Percentiles rank a stretch among this genome's conserved stretches.
Evolutionary conservation across 208 protist species (phyloP).

Genomic region (Trichomonas vaginalis): DNA sequence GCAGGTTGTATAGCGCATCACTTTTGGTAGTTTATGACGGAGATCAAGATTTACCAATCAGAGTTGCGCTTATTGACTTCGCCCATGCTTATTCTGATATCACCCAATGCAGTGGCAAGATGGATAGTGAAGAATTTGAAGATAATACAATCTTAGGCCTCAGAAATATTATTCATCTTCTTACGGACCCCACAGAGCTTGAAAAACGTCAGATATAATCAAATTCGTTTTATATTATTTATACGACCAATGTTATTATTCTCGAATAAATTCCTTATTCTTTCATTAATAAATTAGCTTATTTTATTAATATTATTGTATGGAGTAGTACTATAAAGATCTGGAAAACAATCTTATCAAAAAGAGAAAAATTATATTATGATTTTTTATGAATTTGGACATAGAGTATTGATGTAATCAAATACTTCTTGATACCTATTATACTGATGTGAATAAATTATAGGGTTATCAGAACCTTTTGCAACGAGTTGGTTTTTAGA

Average conservation of each 20-base stretch:
- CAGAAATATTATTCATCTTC: neutral
- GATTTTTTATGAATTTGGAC: neutral
- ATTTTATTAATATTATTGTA: neutral
- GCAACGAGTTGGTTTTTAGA: neutral
- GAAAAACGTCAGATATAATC: neutral
- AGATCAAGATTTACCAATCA: neutral
- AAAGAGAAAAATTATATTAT: neutral
- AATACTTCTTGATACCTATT: neutral
- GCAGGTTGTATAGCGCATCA: neutral
- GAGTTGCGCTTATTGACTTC: neutral
- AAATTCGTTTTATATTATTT: neutral
- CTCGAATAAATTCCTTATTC: too few relatives aligned
- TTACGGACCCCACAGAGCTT: neutral
- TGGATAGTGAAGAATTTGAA: neutral
- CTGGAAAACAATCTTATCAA: neutral
- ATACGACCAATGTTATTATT: too few relatives aligned
- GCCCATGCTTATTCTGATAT: conserved; percentile 4
- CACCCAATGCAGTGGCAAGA: neutral
- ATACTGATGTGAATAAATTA: neutral
- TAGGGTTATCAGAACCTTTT: neutral
- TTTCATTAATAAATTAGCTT: neutral
- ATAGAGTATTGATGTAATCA: neutral
- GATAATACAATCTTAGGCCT: neutral
- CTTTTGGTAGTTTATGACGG: neutral
- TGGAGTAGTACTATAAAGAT: neutral